phyloP scores from a whole-genome alignment of 2,329 filamentous ascomycete genomes.

The Furcasterigmium sp. region DNA sequence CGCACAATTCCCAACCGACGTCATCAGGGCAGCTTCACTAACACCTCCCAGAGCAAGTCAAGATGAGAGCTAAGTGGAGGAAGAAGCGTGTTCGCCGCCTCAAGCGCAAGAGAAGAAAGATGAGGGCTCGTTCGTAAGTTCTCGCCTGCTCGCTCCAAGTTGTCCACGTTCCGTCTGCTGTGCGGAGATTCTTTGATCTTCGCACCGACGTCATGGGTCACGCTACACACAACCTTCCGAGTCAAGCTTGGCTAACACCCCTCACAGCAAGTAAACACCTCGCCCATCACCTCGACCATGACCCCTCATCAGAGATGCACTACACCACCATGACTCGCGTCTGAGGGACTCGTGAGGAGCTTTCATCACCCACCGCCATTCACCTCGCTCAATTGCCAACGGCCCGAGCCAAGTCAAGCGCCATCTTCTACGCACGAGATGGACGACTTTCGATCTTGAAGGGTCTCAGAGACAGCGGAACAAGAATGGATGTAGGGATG shows the following conservation, averaged over 20 bases:
- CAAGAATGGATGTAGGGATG: not conserved
- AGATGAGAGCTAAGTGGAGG: conserved; percentile 97
- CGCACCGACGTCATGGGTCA: not conserved
- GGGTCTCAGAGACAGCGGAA: not conserved
- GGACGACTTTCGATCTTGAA: not conserved
- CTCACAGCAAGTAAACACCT: conserved; percentile 61
- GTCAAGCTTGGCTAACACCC: conserved; percentile 23
- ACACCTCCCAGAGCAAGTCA: conserved; percentile 33
- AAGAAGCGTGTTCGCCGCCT: conserved; percentile 99
- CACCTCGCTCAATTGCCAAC: not conserved
- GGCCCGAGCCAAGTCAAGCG: not conserved
- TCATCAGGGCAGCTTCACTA: not conserved
- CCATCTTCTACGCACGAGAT: not conserved
- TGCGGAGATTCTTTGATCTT: not conserved
- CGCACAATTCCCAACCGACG: not conserved
- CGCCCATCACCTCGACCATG: conserved; percentile 51
- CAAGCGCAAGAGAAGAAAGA: conserved; percentile 99
- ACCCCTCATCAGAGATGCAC: conserved; percentile 31
- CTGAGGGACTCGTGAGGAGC: not conserved
- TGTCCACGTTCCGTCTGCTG: not conserved
- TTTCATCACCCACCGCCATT: not conserved
- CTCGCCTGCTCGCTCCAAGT: conserved; percentile 1
- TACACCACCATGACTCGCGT: conserved; percentile 5
- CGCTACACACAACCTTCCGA: not conserved
- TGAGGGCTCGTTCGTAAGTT: conserved; percentile 90